These are phyloP conservation scores for Castanea crenata DNA, from an alignment of 306 rosid species.

Conservation along the genomic window DNA sequence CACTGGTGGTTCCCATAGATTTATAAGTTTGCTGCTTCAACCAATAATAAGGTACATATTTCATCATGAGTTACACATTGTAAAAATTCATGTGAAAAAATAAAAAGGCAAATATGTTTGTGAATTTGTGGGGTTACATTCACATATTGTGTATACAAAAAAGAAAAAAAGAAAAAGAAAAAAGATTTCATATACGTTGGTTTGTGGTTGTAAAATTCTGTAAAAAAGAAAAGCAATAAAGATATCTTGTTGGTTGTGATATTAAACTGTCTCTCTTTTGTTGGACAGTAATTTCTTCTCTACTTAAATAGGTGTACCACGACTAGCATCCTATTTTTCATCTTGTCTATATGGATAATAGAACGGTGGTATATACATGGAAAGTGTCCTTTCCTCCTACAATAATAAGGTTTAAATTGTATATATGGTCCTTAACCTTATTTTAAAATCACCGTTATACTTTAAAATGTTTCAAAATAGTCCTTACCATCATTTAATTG, in stretches of 20 bases:
- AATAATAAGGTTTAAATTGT: background rate
- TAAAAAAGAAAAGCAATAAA: background rate
- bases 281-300: no score
- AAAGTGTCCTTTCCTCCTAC: background rate
- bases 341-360: background rate
- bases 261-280: background rate
- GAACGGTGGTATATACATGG: background rate
- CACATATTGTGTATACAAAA: background rate
- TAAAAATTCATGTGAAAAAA: background rate
- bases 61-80: background rate
- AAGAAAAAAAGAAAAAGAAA: no score
- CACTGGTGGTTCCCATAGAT: constrained; percentile 54
- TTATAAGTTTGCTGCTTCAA: constrained; percentile 25
- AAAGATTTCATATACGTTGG: background rate
- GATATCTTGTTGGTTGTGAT: background rate
- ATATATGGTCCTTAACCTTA: no score
- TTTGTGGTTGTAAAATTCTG: background rate
- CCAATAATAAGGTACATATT: background rate
- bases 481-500: no score
- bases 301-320: background rate
- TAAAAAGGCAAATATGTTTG: background rate
- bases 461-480: no score
- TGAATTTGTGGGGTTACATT: background rate
- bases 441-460: no score
- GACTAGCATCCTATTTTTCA: background rate